Evolutionary conservation across 805 yeast genomes (phyloP), one percentile per base, ranked within the genome.

Genomic region (Wickerhamiella azymoides): DNA sequence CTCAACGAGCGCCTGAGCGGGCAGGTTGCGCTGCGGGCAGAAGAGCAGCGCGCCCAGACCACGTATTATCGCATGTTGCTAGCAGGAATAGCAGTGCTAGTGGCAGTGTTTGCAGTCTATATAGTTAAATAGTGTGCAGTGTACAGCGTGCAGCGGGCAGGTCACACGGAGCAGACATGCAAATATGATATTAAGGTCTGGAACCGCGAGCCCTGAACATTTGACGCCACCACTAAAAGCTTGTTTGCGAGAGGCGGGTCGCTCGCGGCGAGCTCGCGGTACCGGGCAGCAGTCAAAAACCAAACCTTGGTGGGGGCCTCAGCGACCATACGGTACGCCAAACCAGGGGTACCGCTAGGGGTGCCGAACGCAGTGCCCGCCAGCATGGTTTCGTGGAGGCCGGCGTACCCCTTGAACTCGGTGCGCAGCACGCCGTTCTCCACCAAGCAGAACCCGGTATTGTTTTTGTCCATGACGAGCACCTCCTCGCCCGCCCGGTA

Each of bases 321-420:
- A 1, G 81, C 75, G 6, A 66, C 62, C 46, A 78, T 73, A 3
- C 73, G 67, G 10, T 69, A 66, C 10, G 76, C 65, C 39, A 70
- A 64, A 10, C 61, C 63, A 14, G 61, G 51, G 47, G 63, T 62
- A 43, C 63, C 64, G 2, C 65, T 62, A n/a, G 63, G 54, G 48
- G 81, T 85, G 2, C 93, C 92, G 60, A 80, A 80, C 1, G 83
- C 74, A 0, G 89, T 80, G 48, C 81, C 73, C 4, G 92, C 85
- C 45, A 83, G 69, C 28, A 81, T 76, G 14, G 69, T 57, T 66
- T 68, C 65, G 60, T 64, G 59, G 59, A 76, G 45, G 71, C 67
- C 55, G 70, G 48, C 69, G 75, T 3, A 40, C 35, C 26, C 45
- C 2, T n/a, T 8, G 37, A 35, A 39, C 25, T 35, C 43, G 17